These are phyloP conservation scores for Alternaria conjuncta DNA, from an alignment of 2,329 filamentous ascomycete genomes.

Conservation along the genomic window DNA sequence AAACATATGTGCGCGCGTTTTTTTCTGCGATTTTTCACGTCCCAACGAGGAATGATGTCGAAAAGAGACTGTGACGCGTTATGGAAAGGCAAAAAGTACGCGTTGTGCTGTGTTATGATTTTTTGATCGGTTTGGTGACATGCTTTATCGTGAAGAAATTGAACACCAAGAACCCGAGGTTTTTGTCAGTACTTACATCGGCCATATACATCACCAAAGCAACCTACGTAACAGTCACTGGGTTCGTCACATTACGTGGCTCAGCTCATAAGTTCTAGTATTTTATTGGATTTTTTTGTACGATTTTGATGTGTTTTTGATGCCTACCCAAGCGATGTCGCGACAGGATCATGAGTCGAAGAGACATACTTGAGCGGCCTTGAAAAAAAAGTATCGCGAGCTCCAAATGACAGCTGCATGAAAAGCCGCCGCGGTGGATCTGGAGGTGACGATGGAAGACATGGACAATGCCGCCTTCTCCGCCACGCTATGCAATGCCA, in stretches of 20 bases:
- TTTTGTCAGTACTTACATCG: background rate
- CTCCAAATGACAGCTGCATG: background rate
- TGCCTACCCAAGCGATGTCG: background rate
- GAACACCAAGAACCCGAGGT: background rate
- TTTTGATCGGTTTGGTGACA: background rate
- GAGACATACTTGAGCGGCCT: background rate
- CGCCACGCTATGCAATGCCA: background rate
- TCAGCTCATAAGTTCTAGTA: background rate
- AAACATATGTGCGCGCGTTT: background rate
- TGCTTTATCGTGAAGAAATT: background rate
- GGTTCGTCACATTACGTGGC: background rate
- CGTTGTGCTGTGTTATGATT: background rate
- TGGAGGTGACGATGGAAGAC: background rate
- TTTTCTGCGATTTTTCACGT: background rate
- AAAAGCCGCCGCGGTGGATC: background rate
- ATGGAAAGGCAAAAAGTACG: background rate
- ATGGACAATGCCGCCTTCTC: background rate
- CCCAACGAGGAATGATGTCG: background rate
- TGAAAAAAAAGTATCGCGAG: background rate
- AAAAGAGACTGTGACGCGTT: background rate
- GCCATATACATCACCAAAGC: background rate
- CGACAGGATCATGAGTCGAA: background rate
- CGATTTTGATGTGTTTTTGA: background rate
- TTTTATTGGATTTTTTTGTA: background rate
- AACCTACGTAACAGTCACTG: background rate